Evolutionary conservation across 1,284 basidiomycete species (phyloP).

Genomic region (Violaceomyces palustris): DNA sequence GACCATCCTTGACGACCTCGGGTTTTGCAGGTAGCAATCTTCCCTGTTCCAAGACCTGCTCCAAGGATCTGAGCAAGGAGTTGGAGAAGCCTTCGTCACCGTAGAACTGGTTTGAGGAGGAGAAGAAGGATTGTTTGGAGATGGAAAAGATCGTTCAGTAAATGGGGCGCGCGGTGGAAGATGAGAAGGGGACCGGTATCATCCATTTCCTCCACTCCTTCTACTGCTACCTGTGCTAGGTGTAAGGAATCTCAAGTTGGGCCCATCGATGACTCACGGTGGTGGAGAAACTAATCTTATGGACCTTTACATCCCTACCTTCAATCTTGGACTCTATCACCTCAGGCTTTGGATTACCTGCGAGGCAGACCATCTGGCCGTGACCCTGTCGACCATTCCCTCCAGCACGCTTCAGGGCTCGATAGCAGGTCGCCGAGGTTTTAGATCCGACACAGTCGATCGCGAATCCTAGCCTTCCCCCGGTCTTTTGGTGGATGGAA

Average conservation of each 20-base stretch:
- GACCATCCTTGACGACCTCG: constrained; percentile 26
- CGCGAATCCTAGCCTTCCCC: constrained; percentile 18
- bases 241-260: too few species aligned
- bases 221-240: too few species aligned
- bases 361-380: constrained; percentile 33
- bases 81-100: constrained; percentile 16
- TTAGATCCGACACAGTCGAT: constrained; percentile 39
- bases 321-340: constrained; percentile 1
- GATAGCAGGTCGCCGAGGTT: constrained; percentile 23
- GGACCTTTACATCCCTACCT: constrained; percentile 11
- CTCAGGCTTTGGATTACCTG: constrained; percentile 29
- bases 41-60: constrained; percentile 5
- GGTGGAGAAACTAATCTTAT: constrained; percentile 40
- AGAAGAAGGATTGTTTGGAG: not conserved
- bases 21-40: constrained; percentile 19
- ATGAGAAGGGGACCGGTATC: too few species aligned
- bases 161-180: not conserved
- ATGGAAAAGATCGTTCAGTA: not conserved
- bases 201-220: too few species aligned
- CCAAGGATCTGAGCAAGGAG: constrained; percentile 4
- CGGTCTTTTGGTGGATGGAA: constrained; percentile 6
- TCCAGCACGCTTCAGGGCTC: constrained; percentile 2
- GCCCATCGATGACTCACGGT: constrained; percentile 21
- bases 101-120: constrained; percentile 16
- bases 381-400: too few species aligned